Evolutionary conservation across 1,284 basidiomycete species (phyloP), one percentile per base, ranked within the genome.

Genomic region (Meira miltonrushii): DNA sequence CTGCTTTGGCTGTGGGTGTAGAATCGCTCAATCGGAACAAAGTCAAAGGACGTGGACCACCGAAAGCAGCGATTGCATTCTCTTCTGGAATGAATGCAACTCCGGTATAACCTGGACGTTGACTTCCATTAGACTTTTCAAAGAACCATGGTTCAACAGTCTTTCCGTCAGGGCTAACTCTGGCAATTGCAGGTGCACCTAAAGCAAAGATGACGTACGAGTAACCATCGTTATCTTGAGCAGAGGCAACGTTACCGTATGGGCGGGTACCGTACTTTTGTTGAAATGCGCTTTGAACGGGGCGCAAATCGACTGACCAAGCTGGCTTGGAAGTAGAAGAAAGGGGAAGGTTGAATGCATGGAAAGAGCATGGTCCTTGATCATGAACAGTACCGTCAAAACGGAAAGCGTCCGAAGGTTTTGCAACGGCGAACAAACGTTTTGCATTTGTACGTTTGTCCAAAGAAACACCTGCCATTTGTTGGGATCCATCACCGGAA

Each of bases 141-240:
- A 57, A 28, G 44, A 61, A 68, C 68, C 66, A 75, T 1, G 72
- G 54, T 0, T 47, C 54, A 17, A 74, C 56, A 13, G 49, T 64
- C 25, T 57, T 61, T 4, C 74, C 74, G 47, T 71, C 66, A 0
- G 65, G 52, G 11, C 63, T 67, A 21, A 76, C 55, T 50, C 72
- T 74, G 46, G 74, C 74, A 39, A 76, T 72, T 1, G 74, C 74
- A 1, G 74, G 73, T 23, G 67, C 66, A 33, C 74, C 74, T 2
- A 76, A 62, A 2, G 71, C 74, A 48, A 76, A 76, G 15, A 69
- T 67, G 21, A 76, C 68, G 61, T 76, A 76, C 39, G 69, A 72
- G 62, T 74, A 74, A 28, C 74, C 74, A 52, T 67, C 61, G 13
- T 28, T 54, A 59, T 74, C 74, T 58, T 75, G 72, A 1, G 73